Conservation (phyloP, 345 rosid genomes). For the Stellera chamaejasme region DNA sequence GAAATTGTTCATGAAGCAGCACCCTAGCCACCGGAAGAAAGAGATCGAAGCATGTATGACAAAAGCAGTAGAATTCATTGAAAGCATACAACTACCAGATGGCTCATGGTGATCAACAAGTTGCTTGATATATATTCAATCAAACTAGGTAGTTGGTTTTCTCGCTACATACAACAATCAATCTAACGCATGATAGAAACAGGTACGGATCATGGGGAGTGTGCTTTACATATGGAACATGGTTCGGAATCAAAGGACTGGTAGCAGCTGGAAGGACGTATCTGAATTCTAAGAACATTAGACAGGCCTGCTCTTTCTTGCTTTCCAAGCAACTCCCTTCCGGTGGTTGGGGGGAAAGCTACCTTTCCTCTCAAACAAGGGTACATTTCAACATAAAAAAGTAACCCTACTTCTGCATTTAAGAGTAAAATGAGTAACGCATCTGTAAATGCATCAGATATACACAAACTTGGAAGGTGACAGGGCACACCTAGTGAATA, state of each 20-base stretch:
- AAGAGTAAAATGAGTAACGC: not conserved
- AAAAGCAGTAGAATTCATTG: slow-evolving; percentile 43
- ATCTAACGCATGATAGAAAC: not conserved
- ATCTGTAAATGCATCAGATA: slow-evolving; percentile 16
- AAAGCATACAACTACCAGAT: slow-evolving; percentile 38
- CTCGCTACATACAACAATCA: not conserved
- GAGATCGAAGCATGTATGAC: slow-evolving; percentile 33
- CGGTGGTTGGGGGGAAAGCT: slow-evolving; percentile 82
- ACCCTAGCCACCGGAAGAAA: slow-evolving; percentile 26
- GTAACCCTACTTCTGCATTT: too few species aligned
- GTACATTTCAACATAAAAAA: slow-evolving; percentile 15
- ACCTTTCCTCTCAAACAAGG: slow-evolving; percentile 50
- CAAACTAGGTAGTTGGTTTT: not conserved
- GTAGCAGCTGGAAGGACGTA: slow-evolving; percentile 38
- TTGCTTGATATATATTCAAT: too few species aligned
- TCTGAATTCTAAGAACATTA: slow-evolving; percentile 22
- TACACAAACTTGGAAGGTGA: slow-evolving; percentile 42
- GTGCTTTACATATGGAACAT: slow-evolving; percentile 73
- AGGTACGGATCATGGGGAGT: slow-evolving; percentile 88
- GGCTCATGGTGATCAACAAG: slow-evolving; percentile 53
- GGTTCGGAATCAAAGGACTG: slow-evolving; percentile 66
- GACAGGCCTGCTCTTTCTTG: slow-evolving; percentile 50
- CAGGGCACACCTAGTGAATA: slow-evolving; percentile 44
- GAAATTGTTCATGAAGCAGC: slow-evolving; percentile 18
- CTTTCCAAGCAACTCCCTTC: slow-evolving; percentile 43